phyloP scores from a whole-genome alignment of 1,284 basidiomycete genomes.

The Agroathelia rolfsii region DNA sequence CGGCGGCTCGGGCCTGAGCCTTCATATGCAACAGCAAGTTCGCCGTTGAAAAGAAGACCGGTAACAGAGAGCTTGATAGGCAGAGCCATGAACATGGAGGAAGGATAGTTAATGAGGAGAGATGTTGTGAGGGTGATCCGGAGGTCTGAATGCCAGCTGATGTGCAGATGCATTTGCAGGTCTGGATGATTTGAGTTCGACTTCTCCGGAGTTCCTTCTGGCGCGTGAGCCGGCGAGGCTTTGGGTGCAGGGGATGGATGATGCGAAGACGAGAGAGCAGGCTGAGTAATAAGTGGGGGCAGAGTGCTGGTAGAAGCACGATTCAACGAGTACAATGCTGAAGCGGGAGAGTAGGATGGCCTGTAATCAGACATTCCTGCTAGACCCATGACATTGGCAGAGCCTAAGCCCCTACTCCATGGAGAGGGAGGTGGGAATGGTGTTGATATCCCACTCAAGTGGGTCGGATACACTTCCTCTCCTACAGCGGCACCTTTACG shows the following conservation, averaged over 20 bases:
- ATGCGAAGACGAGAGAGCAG: constrained; percentile 27
- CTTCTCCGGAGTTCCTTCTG: constrained; percentile 11
- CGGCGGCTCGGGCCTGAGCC: constrained; percentile 59
- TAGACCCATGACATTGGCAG: too few species aligned
- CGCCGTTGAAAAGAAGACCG: constrained; percentile 79
- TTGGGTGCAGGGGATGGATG: constrained; percentile 28
- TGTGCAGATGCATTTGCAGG: constrained; percentile 65
- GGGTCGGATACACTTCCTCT: constrained; percentile 49
- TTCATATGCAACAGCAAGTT: constrained; percentile 87
- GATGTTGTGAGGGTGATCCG: constrained; percentile 84
- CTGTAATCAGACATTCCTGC: constrained; percentile 50
- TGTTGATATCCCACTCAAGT: constrained; percentile 61
- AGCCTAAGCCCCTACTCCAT: constrained; percentile 45
- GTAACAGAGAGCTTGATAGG: constrained; percentile 89
- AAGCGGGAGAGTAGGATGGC: constrained; percentile 31
- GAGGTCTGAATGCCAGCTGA: constrained; percentile 70
- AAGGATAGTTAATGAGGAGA: constrained; percentile 93
- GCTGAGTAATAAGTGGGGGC: constrained; percentile 17
- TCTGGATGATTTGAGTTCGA: constrained; percentile 39
- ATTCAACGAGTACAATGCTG: constrained; percentile 40
- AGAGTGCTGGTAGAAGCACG: constrained; percentile 16
- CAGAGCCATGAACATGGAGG: constrained; percentile 89
- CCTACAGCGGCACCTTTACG: constrained; percentile 42
- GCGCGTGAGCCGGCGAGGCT: constrained; percentile 8
- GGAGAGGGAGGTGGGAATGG: constrained; percentile 62